Base-by-base conservation (phyloP, 2,329 filamentous ascomycete species). In the Xylariaceae sp. region DNA sequence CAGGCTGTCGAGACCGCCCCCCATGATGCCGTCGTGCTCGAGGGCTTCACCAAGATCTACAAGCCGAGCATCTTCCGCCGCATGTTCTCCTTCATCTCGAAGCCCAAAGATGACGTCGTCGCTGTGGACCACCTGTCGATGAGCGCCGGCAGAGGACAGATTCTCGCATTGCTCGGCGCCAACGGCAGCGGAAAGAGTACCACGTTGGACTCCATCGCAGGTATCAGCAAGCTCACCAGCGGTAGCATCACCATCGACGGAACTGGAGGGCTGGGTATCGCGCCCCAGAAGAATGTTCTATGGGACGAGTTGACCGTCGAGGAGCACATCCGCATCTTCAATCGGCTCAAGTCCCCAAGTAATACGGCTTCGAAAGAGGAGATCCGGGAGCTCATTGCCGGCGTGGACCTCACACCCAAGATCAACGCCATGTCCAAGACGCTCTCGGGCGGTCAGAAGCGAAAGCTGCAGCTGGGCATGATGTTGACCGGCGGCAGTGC, bases 161-260 rank as follows among this genome's bases (percentile, higher is more conserved):
- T 96, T 36, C 74, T 94, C 56, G 85, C 89, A 2, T 69, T 96
- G 0, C 73, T 96, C 0, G 89, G 89, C 26, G 87, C 88, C 5
- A 96, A 96, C 57, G 89, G 89, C 13, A 88, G 81, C 51, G 89
- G 89, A 24, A 96, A 96, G 60, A 88, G 82, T 38, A 95, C 89
- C 0, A 94, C 88, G 0, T 71, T 96, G 3, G 87, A 95, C 55
- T 83, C 85, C 5, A 89, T 96, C 48, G 85, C 88, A 9, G 89
- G 89, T 3, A 74, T 90, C 35, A 87, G 83, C 51, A 84, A 77
- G 31, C 71, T 90, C 15, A 88, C 85, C 0, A 78, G 74, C 41
- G 89, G 89, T 3, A 71, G 72, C 3, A 92, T 96, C 49, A 77
- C 76, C 16, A 81, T 95, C 31, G 81, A 89, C 48, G 82, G 81